Percentiles rank a stretch among this genome's conserved stretches.
These are phyloP conservation scores for Aureobasidium sp. DNA, from an alignment of 2,329 filamentous ascomycete species.

Conservation along the genomic window DNA sequence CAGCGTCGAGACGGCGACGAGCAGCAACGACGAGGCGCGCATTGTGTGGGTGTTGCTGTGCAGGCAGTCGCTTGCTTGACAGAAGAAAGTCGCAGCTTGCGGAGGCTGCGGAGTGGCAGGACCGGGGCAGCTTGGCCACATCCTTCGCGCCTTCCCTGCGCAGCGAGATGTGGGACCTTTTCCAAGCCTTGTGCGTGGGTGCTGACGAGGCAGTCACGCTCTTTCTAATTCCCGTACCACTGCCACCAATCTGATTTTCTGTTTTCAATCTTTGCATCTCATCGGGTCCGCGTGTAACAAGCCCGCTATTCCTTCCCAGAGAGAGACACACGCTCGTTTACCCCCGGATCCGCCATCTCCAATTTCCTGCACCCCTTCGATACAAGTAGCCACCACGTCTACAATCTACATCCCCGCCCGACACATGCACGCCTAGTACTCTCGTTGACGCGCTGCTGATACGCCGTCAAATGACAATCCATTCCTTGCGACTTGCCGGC, in stretches of 20 bases:
- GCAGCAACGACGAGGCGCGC: slow-evolving; percentile 7
- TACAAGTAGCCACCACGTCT: not conserved
- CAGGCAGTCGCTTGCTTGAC: not conserved
- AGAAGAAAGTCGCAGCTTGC: not conserved
- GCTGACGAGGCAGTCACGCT: slow-evolving; percentile 4
- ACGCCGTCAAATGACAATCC: slow-evolving; percentile 5
- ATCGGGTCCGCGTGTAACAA: not conserved
- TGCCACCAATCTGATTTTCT: not conserved
- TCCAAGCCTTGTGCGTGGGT: not conserved
- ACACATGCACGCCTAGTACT: slow-evolving; percentile 7
- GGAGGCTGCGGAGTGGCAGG: not conserved
- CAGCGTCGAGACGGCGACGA: not conserved
- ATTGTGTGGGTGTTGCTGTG: not conserved
- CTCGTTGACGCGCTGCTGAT: not conserved
- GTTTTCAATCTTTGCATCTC: not conserved
- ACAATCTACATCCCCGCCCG: not conserved
- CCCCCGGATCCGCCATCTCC: slow-evolving; percentile 1
- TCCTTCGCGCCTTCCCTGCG: not conserved
- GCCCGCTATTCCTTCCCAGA: not conserved
- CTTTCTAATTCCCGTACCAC: not conserved
- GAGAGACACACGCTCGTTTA: slow-evolving; percentile 10
- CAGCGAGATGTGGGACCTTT: not conserved
- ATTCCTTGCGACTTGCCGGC: slow-evolving; percentile 15
- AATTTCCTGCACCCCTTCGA: slow-evolving; percentile 5
- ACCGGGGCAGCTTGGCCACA: not conserved